These are phyloP conservation scores for Globisporangium cederbergense DNA, from an alignment of 352 stramenopile species.

Conservation along the genomic window DNA sequence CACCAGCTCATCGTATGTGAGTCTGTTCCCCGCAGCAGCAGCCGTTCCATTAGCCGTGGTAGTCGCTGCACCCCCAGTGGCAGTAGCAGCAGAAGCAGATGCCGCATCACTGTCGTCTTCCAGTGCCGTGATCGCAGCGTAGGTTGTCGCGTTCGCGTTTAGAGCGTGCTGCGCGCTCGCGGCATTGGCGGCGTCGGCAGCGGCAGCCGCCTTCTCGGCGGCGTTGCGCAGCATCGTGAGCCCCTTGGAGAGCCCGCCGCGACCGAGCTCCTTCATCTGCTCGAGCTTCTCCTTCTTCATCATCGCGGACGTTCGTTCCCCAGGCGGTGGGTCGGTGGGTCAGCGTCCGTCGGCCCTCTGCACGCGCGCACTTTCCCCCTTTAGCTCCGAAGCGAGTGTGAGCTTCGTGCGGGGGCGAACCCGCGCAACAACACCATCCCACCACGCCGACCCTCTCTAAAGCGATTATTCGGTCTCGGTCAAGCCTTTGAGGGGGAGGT, in stretches of 20 bases:
- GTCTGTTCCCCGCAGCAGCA: constrained; percentile 17
- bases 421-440: neutral
- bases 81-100: neutral
- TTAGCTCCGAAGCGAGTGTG: constrained; percentile 2
- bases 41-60: neutral
- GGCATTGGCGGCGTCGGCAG: constrained; percentile 11
- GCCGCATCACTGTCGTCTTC: constrained; percentile 2
- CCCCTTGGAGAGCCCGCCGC: constrained; percentile 67
- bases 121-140: constrained; percentile 7
- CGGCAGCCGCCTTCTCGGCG: constrained; percentile 21
- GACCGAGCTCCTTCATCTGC: constrained; percentile 85
- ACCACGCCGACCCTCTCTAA: neutral
- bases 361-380: neutral
- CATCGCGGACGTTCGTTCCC: constrained; percentile 5
- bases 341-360: neutral
- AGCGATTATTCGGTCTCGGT: neutral
- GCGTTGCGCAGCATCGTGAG: constrained; percentile 73
- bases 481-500: neutral
- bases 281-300: constrained; percentile 90
- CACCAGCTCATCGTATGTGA: constrained; percentile 81
- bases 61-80: neutral
- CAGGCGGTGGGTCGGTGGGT: neutral
- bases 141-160: constrained; percentile 2
- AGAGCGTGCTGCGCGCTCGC: constrained; percentile 14
- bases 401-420: neutral